Evolutionary conservation across 75 land plant species (phyloP).

Genomic region (Cryptomeria japonica): DNA sequence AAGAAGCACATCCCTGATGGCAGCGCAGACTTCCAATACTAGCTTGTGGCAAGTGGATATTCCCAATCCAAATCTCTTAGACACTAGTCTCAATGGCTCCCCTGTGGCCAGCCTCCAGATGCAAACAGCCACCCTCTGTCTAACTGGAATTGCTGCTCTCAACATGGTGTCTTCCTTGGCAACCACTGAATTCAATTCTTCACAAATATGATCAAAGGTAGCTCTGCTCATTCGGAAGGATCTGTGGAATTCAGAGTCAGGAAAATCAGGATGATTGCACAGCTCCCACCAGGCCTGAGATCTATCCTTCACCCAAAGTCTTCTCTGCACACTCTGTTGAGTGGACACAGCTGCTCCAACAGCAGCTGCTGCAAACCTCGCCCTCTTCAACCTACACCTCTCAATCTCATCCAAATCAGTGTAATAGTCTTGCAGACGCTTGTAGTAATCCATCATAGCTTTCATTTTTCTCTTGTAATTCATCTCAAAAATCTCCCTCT

Average conservation of each 20-base stretch:
- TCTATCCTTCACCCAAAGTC: conserved; percentile 90
- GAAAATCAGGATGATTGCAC: conserved; percentile 76
- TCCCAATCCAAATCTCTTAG: conserved; percentile 90
- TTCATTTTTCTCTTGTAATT: conserved; percentile 38
- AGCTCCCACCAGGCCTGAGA: conserved; percentile 87
- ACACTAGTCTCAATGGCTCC: conserved; percentile 89
- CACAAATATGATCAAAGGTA: conserved; percentile 86
- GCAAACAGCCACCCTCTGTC: conserved; percentile 92
- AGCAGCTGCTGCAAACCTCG: conserved; percentile 33
- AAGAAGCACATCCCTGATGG: conserved; percentile 82
- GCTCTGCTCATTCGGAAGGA: conserved; percentile 80
- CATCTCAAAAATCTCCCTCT: conserved; percentile 29
- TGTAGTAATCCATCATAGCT: conserved; percentile 39
- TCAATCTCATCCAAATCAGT: conserved; percentile 34
- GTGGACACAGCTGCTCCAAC: conserved; percentile 44
- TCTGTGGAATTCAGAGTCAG: conserved; percentile 75
- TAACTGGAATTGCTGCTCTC: conserved; percentile 78
- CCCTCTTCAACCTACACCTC: conserved; percentile 29
- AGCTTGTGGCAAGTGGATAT: conserved; percentile 98
- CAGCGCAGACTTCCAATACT: conserved; percentile 90
- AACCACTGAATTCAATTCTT: conserved; percentile 66
- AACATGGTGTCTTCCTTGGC: conserved; percentile 91
- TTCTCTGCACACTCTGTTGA: conserved; percentile 58
- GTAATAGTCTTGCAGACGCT: conserved; percentile 39
- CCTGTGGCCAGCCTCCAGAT: conserved; percentile 97